Percentiles rank a stretch among this genome's conserved stretches.
phyloP scores from a whole-genome alignment of 257 asterid genomes.

The Sherardia arvensis region DNA sequence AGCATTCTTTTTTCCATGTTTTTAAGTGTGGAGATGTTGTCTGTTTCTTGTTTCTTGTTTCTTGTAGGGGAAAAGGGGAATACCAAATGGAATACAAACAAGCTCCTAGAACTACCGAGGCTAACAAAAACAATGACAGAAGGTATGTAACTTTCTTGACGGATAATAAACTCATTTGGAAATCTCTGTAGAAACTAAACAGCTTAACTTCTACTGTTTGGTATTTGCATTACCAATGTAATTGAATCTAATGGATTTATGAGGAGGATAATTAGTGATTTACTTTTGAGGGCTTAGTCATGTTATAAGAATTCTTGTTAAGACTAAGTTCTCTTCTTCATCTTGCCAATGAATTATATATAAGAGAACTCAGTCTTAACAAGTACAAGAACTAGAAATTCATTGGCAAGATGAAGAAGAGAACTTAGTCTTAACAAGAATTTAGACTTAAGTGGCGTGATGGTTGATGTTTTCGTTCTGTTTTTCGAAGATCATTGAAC shows the following conservation, averaged over 20 bases:
- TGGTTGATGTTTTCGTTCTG: slow-evolving; percentile 15
- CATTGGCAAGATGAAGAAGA: too few relatives aligned
- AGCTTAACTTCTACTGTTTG: too few relatives aligned
- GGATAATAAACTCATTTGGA: too few relatives aligned
- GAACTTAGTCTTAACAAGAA: too few relatives aligned
- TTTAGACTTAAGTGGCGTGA: not conserved
- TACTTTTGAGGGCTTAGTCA: too few relatives aligned
- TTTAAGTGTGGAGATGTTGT: not conserved
- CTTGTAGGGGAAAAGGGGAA: slow-evolving; percentile 77
- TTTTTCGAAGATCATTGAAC: slow-evolving; percentile 59
- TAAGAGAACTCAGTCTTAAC: too few relatives aligned
- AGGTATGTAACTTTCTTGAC: slow-evolving; percentile 28
- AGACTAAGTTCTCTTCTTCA: too few relatives aligned
- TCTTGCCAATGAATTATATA: too few relatives aligned
- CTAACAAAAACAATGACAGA: slow-evolving; percentile 60
- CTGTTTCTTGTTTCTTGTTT: too few relatives aligned
- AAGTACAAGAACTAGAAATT: not conserved
- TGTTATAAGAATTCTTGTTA: too few relatives aligned
- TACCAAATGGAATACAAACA: slow-evolving; percentile 67
- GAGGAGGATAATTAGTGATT: not conserved
- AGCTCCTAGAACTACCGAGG: slow-evolving; percentile 77
- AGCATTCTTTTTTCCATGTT: not conserved
- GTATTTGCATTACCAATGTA: too few relatives aligned
- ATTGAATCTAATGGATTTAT: not conserved
- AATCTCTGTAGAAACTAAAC: too few relatives aligned